Percentiles rank a stretch among this genome's conserved stretches.
Conservation (phyloP, 495 filamentous ascomycete genomes). For the Amorphotheca resinae region DNA sequence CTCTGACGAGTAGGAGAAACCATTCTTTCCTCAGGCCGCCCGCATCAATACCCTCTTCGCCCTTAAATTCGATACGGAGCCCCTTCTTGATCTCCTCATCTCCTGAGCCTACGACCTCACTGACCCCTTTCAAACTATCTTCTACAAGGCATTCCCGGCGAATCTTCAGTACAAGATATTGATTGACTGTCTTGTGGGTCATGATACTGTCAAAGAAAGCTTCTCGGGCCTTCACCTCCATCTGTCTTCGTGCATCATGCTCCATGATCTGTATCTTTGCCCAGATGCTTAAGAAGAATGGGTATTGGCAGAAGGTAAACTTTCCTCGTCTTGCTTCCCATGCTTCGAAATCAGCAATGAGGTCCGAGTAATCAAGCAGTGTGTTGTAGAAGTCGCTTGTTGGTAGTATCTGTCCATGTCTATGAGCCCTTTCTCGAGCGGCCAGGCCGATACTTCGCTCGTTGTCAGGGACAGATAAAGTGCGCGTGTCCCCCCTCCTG, state of each 20-base stretch:
- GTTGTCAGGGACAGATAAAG: background rate
- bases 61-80: slow-evolving; percentile 72
- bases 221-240: slow-evolving; percentile 80
- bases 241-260: slow-evolving; percentile 80
- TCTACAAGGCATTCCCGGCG: slow-evolving; percentile 84
- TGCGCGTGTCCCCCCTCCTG: slow-evolving; percentile 11
- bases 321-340: slow-evolving; percentile 69
- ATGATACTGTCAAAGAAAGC: slow-evolving; percentile 87
- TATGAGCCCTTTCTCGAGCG: slow-evolving; percentile 27
- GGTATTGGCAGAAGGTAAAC: slow-evolving; percentile 90
- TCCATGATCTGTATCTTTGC: slow-evolving; percentile 90
- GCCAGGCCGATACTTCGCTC: slow-evolving; percentile 21
- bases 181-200: slow-evolving; percentile 57
- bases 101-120: slow-evolving; percentile 72
- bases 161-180: slow-evolving; percentile 69
- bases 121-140: slow-evolving; percentile 76
- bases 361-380: slow-evolving; percentile 71
- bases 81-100: slow-evolving; percentile 90
- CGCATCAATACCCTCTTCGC: slow-evolving; percentile 87
- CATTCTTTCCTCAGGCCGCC: slow-evolving; percentile 90
- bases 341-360: slow-evolving; percentile 76
- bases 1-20: slow-evolving; percentile 83
- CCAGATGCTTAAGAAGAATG: slow-evolving; percentile 87
- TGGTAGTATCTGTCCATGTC: slow-evolving; percentile 53
- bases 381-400: slow-evolving; percentile 83